Evolutionary conservation across 371 early-diverging fungal genomes (phyloP), one percentile per base, ranked within the genome.

Genomic region (Mycotypha africana): DNA sequence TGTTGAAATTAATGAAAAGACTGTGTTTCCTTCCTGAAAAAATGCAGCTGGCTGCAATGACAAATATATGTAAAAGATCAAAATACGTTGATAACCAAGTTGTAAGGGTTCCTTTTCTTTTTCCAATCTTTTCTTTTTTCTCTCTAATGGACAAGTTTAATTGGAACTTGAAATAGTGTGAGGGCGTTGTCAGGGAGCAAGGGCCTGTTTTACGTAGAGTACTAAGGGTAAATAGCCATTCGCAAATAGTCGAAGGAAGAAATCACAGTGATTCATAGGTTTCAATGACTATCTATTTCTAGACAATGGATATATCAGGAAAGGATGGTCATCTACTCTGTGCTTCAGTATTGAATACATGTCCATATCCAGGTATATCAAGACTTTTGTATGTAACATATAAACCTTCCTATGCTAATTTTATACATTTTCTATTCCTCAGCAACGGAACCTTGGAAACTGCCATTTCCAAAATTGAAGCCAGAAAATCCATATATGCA

Each of bases 391-490:
- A 28, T 28, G 11, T 28, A 28, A 8, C 28, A 28, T 28, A 8
- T 8, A 8, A 8, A 28, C 5, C 28, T 28, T 28, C 11, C 5
- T 28, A 28, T 28, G 11, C 5, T 28, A 28, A 8, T 8, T 28
- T 28, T 28, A 28, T 28, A 8, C 28, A 28, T 8, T 28, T 28
- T 8, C 11, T 28, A 28, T 28, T 8, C 5, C 28, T 8, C 20
- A 63, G 67, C 48, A 21, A 60, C 66, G 16, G 54, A 62, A 26
- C 47, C 41, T 1, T 70, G 62, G 63, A 56, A 55, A 22, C 45
- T 81, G 16, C 55, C 50, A 0, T 81, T 81, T 55, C 79, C 81
- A 3, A 76, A 74, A 48, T 50, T 66, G 19, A 72, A 62, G 25
- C 79, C 81, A 17, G 43, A 38, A 33, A 47, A 57, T 22, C 38